phyloP scores from a whole-genome alignment of 2,329 filamentous ascomycete genomes.

The Coniochaeta prunicola region DNA sequence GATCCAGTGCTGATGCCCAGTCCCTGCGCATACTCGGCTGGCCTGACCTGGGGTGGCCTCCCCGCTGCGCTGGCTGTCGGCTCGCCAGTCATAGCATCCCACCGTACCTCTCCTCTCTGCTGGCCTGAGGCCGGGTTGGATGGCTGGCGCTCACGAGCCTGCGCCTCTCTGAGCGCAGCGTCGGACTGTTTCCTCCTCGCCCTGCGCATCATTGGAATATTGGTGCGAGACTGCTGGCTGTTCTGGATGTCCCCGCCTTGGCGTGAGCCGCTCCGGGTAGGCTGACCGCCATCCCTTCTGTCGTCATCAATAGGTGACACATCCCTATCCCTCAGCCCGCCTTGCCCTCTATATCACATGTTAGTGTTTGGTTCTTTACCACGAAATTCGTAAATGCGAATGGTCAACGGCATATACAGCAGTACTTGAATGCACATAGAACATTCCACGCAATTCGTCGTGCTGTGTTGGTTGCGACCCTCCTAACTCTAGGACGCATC shows the following conservation, averaged over 20 bases:
- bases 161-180: constrained; percentile 30
- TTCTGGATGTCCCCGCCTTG: constrained; percentile 4
- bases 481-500: not conserved
- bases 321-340: constrained; percentile 17
- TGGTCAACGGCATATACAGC: not conserved
- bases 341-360: constrained; percentile 5
- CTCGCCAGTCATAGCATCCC: constrained; percentile 63
- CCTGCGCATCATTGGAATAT: constrained; percentile 45
- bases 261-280: constrained; percentile 10
- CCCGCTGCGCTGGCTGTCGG: constrained; percentile 50
- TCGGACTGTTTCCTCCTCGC: constrained; percentile 39
- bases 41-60: constrained; percentile 47
- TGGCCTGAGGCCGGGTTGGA: not conserved
- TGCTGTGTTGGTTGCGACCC: not conserved
- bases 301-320: constrained; percentile 48
- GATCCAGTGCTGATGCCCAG: constrained; percentile 21
- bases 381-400: not conserved
- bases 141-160: constrained; percentile 26
- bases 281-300: constrained; percentile 24
- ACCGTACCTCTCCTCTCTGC: constrained; percentile 37
- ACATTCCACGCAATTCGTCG: too few relatives aligned
- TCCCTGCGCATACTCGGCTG: constrained; percentile 38
- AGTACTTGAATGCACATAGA: too few relatives aligned
- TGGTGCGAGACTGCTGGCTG: constrained; percentile 25
- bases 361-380: constrained; percentile 6